Percentiles rank a stretch among this genome's conserved stretches.
Evolutionary conservation across 23 red algal species (phyloP).

Genomic region (Gracilaria gracilis): DNA sequence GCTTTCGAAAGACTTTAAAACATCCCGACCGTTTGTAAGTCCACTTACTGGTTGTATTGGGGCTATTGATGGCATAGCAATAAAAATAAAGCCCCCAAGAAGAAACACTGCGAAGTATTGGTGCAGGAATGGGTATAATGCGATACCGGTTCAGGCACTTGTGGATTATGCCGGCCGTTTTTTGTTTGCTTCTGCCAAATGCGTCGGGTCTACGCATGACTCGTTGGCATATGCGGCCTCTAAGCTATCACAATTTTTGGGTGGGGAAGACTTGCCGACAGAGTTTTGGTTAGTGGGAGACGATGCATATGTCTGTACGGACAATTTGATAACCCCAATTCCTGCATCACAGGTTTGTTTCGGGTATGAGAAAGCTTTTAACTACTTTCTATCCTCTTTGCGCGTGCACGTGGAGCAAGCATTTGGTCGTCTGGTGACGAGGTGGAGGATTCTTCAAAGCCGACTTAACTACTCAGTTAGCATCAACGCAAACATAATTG

Average conservation of each 20-base stretch:
- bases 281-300: constrained; percentile 29
- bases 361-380: constrained; percentile 7
- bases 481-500: too few species aligned
- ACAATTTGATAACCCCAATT: constrained; percentile 26
- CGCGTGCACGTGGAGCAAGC: constrained; percentile 22
- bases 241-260: background rate
- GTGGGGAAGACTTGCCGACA: background rate
- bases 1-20: background rate
- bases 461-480: too few species aligned
- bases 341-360: background rate
- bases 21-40: background rate
- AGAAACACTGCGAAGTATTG: constrained; percentile 12
- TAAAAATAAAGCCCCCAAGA: background rate
- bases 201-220: constrained; percentile 37
- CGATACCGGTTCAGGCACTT: constrained; percentile 49
- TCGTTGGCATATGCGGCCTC: constrained; percentile 9
- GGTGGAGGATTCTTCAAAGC: too few species aligned
- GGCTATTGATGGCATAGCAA: constrained; percentile 32
- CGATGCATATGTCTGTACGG: constrained; percentile 43
- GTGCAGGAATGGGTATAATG: constrained; percentile 12
- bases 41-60: constrained; percentile 20
- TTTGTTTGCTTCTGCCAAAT: constrained; percentile 29
- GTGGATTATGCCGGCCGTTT: background rate
- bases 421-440: constrained; percentile 18
- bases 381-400: constrained; percentile 36